These are phyloP conservation scores for Rusavskia elegans DNA, from an alignment of 495 filamentous ascomycete genomes.

Conservation along the genomic window DNA sequence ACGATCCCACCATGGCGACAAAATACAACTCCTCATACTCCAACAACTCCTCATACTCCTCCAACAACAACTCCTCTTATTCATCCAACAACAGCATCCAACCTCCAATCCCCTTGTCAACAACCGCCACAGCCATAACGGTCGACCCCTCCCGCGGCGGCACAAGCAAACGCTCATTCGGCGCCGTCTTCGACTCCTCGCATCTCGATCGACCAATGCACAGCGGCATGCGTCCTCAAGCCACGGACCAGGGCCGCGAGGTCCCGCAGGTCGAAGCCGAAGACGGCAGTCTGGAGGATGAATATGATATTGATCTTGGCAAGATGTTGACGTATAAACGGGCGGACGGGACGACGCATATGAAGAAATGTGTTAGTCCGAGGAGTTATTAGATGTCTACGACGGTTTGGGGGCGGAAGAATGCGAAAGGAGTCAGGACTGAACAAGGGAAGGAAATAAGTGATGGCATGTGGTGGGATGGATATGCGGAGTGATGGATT, in stretches of 20 bases:
- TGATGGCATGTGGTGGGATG: too few relatives aligned
- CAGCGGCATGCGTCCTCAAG: slow-evolving; percentile 11
- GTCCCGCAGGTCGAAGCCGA: slow-evolving; percentile 11
- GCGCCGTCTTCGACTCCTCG: slow-evolving; percentile 7
- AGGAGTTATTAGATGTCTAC: neutral
- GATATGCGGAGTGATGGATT: too few relatives aligned
- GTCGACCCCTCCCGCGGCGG: neutral
- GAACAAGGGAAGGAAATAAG: too few relatives aligned
- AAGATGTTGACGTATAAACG: slow-evolving; percentile 11
- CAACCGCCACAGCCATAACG: too few relatives aligned
- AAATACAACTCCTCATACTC: neutral
- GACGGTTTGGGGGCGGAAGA: neutral
- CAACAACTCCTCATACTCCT: neutral
- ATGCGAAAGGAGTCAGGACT: neutral
- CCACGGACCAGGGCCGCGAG: slow-evolving; percentile 6
- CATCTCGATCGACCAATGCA: slow-evolving; percentile 8
- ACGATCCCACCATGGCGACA: neutral
- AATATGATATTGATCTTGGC: slow-evolving; percentile 3
- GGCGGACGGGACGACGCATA: slow-evolving; percentile 11
- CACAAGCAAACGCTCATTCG: slow-evolving; percentile 9
- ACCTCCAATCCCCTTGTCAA: too few relatives aligned
- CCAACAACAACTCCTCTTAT: too few relatives aligned
- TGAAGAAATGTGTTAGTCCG: slow-evolving; percentile 14
- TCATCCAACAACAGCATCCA: too few relatives aligned
- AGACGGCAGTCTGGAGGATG: slow-evolving; percentile 9